Base-by-base conservation (phyloP, 352 stramenopile genomes). In the Globisporangium barbulae region DNA sequence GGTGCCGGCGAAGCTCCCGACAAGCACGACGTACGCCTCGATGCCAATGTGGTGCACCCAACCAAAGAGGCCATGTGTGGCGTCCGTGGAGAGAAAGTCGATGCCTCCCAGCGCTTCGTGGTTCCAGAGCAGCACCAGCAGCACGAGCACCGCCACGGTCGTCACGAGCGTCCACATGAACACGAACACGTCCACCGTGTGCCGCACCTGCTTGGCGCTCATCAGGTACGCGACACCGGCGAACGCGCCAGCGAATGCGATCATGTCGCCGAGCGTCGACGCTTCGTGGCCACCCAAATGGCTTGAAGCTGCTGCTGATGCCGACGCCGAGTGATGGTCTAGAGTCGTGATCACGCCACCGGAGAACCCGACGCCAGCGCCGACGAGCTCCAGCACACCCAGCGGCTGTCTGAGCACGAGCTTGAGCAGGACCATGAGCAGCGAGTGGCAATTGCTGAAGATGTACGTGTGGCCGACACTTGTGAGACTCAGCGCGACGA, bases 401-500 rank as follows among this genome's bases (percentile, higher is more conserved):
- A 84, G 62, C 3, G 69, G 70, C 45, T 84, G 66, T 1, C 75
- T 39, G 8, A 81, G 48, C 45, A 82, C 35, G 12, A 80, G 59
- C 64, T 88, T 88, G n/a, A 71, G 65, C 6, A 72, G 50, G 33
- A 89, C 77, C 39, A 86, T 61, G 33, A 89, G 63, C 59, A 89
- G 55, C 64, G 76, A 86, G 62, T 86, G 77, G 45, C 75, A 75
- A 53, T 83, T 86, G 61, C 58, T 69, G 35, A 89, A 86, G 39
- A 87, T 83, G 62, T 86, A 86, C 21, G 72, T 75, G 60, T 85
- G 76, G 8, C 77, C 73, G 55, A 86, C 74, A 33, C 75, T 85
- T 17, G 75, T 85, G 42, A 83, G 71, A 31, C 69, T 76, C 5
- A 86, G 59, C 12, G 79, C 75, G 22, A 77, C 49, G 21, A 89